These are phyloP conservation scores for Fusarium drepaniforme DNA, from an alignment of 2,329 filamentous ascomycete species.

Conservation along the genomic window DNA sequence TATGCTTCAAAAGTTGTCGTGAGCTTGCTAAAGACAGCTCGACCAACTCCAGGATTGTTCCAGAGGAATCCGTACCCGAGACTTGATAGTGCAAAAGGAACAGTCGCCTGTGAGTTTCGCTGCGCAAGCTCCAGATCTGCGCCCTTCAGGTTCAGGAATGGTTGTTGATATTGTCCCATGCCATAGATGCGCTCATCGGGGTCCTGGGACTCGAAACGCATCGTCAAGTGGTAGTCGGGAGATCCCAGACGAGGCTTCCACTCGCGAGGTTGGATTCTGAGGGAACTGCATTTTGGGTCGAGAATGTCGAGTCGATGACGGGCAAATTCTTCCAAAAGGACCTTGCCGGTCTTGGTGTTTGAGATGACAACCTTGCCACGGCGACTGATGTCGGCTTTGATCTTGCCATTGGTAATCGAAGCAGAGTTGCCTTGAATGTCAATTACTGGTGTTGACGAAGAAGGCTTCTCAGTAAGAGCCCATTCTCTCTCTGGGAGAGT, in stretches of 20 bases:
- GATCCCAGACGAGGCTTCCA: constrained; percentile 64
- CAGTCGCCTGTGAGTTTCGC: constrained; percentile 74
- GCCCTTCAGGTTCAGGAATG: constrained; percentile 72
- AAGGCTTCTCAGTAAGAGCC: constrained; percentile 48
- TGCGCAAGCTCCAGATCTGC: constrained; percentile 73
- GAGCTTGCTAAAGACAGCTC: constrained; percentile 71
- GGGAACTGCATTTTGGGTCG: constrained; percentile 70
- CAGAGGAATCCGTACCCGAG: constrained; percentile 73
- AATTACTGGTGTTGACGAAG: constrained; percentile 20
- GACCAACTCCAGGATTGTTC: constrained; percentile 74
- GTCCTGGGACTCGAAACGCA: constrained; percentile 68
- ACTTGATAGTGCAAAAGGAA: constrained; percentile 72
- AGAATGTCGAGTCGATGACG: constrained; percentile 54
- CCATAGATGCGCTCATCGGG: constrained; percentile 72
- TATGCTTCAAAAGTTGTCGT: constrained; percentile 71
- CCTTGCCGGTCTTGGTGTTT: constrained; percentile 40
- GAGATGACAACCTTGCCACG: constrained; percentile 47
- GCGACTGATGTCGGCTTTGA: constrained; percentile 44
- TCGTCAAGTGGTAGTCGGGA: constrained; percentile 66
- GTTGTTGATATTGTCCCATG: constrained; percentile 78
- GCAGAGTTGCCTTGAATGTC: constrained; percentile 31
- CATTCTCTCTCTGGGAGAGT: constrained; percentile 52
- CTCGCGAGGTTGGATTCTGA: constrained; percentile 69
- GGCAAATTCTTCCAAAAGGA: constrained; percentile 49
- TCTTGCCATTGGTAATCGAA: constrained; percentile 47